Percentiles rank a stretch among this genome's conserved stretches.
phyloP scores from a whole-genome alignment of 441 rosid genomes.

The Populus tomentosa region DNA sequence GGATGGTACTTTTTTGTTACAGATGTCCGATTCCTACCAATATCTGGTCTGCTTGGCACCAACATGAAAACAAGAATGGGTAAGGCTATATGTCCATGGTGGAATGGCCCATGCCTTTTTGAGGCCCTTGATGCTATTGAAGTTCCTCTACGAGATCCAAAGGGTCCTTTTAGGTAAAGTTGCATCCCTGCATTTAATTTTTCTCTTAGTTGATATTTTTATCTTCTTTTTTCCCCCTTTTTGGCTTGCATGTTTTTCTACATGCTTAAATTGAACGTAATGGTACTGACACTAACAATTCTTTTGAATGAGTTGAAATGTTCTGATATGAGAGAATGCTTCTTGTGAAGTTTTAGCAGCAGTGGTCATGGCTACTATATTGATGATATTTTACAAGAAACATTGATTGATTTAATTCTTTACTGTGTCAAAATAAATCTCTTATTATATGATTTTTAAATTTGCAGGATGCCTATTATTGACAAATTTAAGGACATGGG shows the following conservation, averaged over 20 bases:
- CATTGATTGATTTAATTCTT: background rate
- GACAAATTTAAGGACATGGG: slow-evolving; percentile 99
- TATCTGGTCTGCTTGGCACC: slow-evolving; percentile 79
- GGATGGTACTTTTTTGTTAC: slow-evolving; percentile 6
- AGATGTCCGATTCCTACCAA: slow-evolving; percentile 87
- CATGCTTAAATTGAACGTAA: no score
- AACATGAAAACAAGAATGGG: slow-evolving; percentile 73
- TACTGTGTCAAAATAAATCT: background rate
- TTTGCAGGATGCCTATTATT: slow-evolving; percentile 85
- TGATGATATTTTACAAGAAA: background rate
- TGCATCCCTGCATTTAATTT: background rate
- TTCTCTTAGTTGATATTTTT: no score
- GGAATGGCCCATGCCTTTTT: slow-evolving; percentile 87
- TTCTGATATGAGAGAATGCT: background rate
- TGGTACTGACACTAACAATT: background rate
- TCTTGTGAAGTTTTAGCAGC: background rate
- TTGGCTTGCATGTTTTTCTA: no score
- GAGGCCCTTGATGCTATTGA: slow-evolving; percentile 83
- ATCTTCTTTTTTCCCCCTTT: no score
- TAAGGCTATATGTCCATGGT: slow-evolving; percentile 69
- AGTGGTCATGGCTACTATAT: background rate
- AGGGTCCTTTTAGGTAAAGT: slow-evolving; percentile 82
- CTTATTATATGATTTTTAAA: slow-evolving; percentile 1
- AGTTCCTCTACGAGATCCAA: slow-evolving; percentile 82
- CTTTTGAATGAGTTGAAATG: background rate